A percentile compares a stretch with the other conserved stretches of the same genome.
phyloP scores from a whole-genome alignment of 2,329 filamentous ascomycete species.

The Cladosporium austrohemisphaericum region DNA sequence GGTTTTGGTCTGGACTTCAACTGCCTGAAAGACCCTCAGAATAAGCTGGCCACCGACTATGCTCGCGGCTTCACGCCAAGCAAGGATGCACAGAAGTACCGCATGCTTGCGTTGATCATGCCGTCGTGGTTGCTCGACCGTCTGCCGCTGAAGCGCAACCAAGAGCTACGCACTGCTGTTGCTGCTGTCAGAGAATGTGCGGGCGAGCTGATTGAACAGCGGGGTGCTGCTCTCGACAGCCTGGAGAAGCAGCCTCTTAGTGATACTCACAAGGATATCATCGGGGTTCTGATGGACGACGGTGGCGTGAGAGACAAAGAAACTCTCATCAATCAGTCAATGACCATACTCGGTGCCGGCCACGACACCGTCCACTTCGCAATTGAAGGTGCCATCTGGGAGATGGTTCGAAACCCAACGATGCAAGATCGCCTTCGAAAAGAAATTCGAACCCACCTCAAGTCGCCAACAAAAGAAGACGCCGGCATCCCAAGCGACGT shows the following conservation, averaged over 20 bases:
- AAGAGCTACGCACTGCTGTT: constrained; percentile 7
- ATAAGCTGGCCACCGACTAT: constrained; percentile 44
- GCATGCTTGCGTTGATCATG: constrained; percentile 8
- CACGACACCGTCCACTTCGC: constrained; percentile 76
- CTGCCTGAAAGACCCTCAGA: constrained; percentile 43
- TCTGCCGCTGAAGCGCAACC: constrained; percentile 48
- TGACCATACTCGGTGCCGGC: constrained; percentile 55
- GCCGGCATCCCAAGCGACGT: constrained; percentile 27
- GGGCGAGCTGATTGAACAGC: constrained; percentile 17
- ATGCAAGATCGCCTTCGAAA: constrained; percentile 64
- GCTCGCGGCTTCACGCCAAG: constrained; percentile 29
- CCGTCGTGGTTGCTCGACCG: constrained; percentile 34
- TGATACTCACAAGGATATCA: constrained; percentile 37
- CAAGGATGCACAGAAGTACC: neutral
- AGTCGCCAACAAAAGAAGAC: constrained; percentile 37
- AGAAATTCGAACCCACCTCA: constrained; percentile 63
- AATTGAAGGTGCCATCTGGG: constrained; percentile 71
- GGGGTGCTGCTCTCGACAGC: constrained; percentile 35
- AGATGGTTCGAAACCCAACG: constrained; percentile 62
- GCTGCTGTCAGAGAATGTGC: neutral
- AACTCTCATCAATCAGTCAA: constrained; percentile 49
- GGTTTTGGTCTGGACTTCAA: constrained; percentile 58
- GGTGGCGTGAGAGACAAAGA: constrained; percentile 50
- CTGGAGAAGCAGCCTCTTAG: constrained; percentile 34
- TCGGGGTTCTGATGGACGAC: constrained; percentile 49